These are phyloP conservation scores for Symbiotaphrina buchneri DNA, from an alignment of 495 filamentous ascomycete genomes.

Conservation along the genomic window DNA sequence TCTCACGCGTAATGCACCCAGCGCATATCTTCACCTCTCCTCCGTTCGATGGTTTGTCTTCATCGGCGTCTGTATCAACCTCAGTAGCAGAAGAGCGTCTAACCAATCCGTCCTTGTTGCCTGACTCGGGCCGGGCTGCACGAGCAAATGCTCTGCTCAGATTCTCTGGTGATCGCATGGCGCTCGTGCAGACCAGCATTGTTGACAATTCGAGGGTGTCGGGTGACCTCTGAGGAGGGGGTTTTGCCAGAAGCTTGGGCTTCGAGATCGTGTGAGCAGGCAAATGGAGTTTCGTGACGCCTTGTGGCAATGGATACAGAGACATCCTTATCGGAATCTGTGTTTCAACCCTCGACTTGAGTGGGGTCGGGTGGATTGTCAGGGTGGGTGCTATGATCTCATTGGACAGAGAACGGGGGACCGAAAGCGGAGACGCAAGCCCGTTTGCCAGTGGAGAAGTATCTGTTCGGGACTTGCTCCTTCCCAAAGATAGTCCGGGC, in stretches of 20 bases:
- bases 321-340: slow-evolving; percentile 70
- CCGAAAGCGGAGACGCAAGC: slow-evolving; percentile 3
- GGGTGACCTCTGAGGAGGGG: slow-evolving; percentile 27
- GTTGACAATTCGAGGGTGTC: slow-evolving; percentile 67
- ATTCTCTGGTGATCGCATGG: slow-evolving; percentile 55
- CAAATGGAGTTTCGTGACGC: slow-evolving; percentile 59
- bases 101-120: slow-evolving; percentile 8
- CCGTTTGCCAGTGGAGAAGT: too few relatives aligned
- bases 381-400: slow-evolving; percentile 23
- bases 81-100: slow-evolving; percentile 11
- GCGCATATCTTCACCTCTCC: slow-evolving; percentile 71
- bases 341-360: slow-evolving; percentile 86
- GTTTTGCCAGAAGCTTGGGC: slow-evolving; percentile 60
- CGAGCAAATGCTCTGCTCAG: slow-evolving; percentile 39
- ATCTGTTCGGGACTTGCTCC: too few relatives aligned
- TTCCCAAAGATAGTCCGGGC: too few relatives aligned
- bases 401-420: too few relatives aligned
- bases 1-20: slow-evolving; percentile 65
- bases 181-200: slow-evolving; percentile 72
- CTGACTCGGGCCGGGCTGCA: slow-evolving; percentile 24
- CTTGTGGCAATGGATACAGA: slow-evolving; percentile 43
- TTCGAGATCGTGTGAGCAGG: slow-evolving; percentile 80
- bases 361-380: slow-evolving; percentile 37
- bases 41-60: slow-evolving; percentile 54
- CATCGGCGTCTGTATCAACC: slow-evolving; percentile 19